Evolutionary conservation across 768 basidiomycete genomes (phyloP), one percentile per base, ranked within the genome.

Genomic region (Tricholoma saponaceum): DNA sequence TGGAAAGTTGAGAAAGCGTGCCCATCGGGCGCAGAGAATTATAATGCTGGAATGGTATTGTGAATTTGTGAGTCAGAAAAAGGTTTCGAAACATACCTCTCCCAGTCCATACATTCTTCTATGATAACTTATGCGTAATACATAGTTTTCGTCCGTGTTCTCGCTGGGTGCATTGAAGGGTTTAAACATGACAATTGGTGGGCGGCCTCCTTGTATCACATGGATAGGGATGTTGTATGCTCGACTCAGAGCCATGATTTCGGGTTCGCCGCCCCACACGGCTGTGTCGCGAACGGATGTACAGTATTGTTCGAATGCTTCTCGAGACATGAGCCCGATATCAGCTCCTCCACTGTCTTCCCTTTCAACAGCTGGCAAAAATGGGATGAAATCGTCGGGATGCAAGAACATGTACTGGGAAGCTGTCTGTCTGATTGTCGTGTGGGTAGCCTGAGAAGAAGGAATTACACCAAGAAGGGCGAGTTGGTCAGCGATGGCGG

Each of bases 211-310:
- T 70, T 98, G 97, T 12, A 98, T 79, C 54, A 99, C 90, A 68
- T 96, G 88, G 51, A 99, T 95, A 0, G 95, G 89, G 37, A 95
- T 75, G 55, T 86, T 81, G 70, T 83, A 98, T 28, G 85, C 84
- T 52, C 87, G 79, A 67, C 89, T 87, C 14, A 98, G 76, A 3
- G 97, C 97, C 63, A 90, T 79, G 30, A 99, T 94, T 79, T 98
- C 97, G 6, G 94, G 95, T 74, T 98, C 95, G 33, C 97, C 96
- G 51, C 97, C 97, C 97, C 97, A 98, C 28, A 86, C 82, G n/a
- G 85, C 87, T 22, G 94, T 95, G 68, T 88, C 80, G 41, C 85
- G 85, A 26, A 99, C 86, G 10, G 80, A 77, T 56, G 74, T 71
- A 68, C 95, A 97, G 69, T 99, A 98, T 54, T 75, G 73, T 51